These are phyloP conservation scores for Barnettozyma salicaria DNA, from an alignment of 805 yeast genomes.

Conservation along the genomic window DNA sequence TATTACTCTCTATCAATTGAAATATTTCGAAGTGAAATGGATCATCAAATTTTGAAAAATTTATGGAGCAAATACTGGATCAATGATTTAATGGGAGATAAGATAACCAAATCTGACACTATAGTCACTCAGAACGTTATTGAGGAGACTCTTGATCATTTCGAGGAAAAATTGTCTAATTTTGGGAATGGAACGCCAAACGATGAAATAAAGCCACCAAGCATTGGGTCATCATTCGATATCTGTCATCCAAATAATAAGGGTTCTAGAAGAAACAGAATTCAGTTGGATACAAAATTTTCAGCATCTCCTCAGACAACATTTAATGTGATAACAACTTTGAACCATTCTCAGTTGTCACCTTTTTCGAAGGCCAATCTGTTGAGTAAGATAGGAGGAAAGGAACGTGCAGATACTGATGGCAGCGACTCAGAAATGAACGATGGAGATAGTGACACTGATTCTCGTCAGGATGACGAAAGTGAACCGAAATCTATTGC, in stretches of 20 bases:
- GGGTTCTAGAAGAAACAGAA: constrained; percentile 2
- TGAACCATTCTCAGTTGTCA: constrained; percentile 16
- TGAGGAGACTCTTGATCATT: constrained; percentile 9
- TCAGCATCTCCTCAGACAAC: constrained; percentile 7
- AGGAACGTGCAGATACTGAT: constrained; percentile 17
- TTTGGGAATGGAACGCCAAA: constrained; percentile 12
- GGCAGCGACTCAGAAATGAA: constrained; percentile 26
- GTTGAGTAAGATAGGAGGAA: constrained; percentile 14
- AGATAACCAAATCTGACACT: constrained; percentile 6
- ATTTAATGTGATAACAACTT: constrained; percentile 5
- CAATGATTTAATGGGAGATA: constrained; percentile 28
- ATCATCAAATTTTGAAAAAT: constrained; percentile 38
- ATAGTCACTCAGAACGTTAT: constrained; percentile 7
- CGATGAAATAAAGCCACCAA: not conserved
- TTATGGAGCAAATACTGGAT: constrained; percentile 45
- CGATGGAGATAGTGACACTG: constrained; percentile 22
- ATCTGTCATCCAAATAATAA: not conserved
- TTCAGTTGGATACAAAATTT: not conserved
- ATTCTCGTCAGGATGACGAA: constrained; percentile 15
- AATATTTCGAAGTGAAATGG: constrained; percentile 49
- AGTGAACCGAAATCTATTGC: constrained; percentile 6
- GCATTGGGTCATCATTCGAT: not conserved
- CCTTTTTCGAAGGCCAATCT: constrained; percentile 22
- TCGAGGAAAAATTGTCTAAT: constrained; percentile 15
- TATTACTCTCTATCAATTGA: constrained; percentile 64